Conservation (phyloP, 2,329 filamentous ascomycete species). For the Delphinella strobiligena region DNA sequence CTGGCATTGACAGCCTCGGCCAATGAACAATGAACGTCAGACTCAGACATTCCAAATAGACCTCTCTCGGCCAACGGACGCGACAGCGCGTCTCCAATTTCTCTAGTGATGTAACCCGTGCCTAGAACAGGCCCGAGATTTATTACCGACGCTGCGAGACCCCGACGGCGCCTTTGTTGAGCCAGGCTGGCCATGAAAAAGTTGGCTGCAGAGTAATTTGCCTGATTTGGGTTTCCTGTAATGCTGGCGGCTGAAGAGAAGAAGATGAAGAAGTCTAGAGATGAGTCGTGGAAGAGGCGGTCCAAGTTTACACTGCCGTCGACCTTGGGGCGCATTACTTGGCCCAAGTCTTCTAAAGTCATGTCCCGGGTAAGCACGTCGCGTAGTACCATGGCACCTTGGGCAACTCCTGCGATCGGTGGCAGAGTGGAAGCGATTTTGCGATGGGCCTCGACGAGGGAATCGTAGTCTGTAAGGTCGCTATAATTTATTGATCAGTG, state of each 20-base stretch:
- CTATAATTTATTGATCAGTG: too few species aligned
- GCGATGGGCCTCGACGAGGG: background rate
- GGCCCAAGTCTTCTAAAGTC: slow-evolving; percentile 33
- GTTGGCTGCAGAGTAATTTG: slow-evolving; percentile 46
- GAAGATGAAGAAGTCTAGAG: slow-evolving; percentile 37
- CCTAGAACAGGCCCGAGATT: slow-evolving; percentile 41
- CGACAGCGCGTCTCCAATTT: background rate
- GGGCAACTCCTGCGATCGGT: slow-evolving; percentile 29
- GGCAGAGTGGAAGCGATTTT: slow-evolving; percentile 11
- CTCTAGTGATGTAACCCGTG: slow-evolving; percentile 24
- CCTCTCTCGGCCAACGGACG: slow-evolving; percentile 2
- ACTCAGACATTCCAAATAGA: slow-evolving; percentile 29
- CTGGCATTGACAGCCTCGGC: slow-evolving; percentile 38
- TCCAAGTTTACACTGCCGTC: slow-evolving; percentile 40
- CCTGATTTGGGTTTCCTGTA: slow-evolving; percentile 46
- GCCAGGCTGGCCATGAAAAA: slow-evolving; percentile 15
- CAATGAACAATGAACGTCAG: slow-evolving; percentile 40
- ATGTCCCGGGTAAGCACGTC: slow-evolving; percentile 41
- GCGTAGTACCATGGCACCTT: slow-evolving; percentile 34
- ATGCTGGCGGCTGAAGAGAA: slow-evolving; percentile 45
- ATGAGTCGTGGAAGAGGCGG: slow-evolving; percentile 18
- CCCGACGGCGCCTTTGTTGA: slow-evolving; percentile 28
- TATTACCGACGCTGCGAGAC: slow-evolving; percentile 36
- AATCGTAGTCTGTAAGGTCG: too few species aligned
- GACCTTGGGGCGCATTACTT: slow-evolving; percentile 38